Base-by-base conservation (phyloP, 768 basidiomycete species). In the Pulveroboletus ravenelii region DNA sequence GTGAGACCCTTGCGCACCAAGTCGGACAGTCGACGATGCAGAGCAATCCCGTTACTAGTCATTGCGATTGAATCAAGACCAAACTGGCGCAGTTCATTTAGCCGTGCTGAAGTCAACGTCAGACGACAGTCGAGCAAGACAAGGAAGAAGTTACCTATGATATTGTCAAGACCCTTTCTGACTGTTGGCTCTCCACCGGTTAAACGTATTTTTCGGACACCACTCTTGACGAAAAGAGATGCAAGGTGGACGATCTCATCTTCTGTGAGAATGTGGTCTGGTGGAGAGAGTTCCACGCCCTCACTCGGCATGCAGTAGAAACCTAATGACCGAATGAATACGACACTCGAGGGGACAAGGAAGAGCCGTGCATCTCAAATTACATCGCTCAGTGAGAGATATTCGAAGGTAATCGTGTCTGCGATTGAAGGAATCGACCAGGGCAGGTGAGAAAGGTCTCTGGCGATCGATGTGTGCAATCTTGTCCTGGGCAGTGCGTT, bases 231-330 rank as follows among this genome's bases (percentile, higher is more conserved):
- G 56, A 94, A 95, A 15, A 94, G 69, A 15, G 75, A 68, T 5
- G 88, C 86, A 1, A 92, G 74, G 42, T 85, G 80, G 37, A 87
- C 64, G 27, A 93, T 70, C 63, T 94, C 90, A 45, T 82, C 78
- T 54, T 91, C 83, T 1, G 86, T 82, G 35, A 94, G 75, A 50
- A 91, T 76, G 51, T 87, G 76, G 10, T 74, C 73, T 31, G 72
- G 71, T 3, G 89, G 91, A 12, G 87, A 84, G 25, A 93, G 75
- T 46, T 85, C 78, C 5, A 93, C 71, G 30, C 90, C 89, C 61
- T 87, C 82, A 46, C 76, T 79, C 3, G 90, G 91, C 91, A 93
- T 94, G 61, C 90, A 93, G 64, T 94, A 94, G 60, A 91, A 91
- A 58, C 90, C 89, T 93, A 54, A 20, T 38, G 41, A 42, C 1